phyloP scores from a whole-genome alignment of 1,284 basidiomycete genomes.

The Apiotrichum brassicae region DNA sequence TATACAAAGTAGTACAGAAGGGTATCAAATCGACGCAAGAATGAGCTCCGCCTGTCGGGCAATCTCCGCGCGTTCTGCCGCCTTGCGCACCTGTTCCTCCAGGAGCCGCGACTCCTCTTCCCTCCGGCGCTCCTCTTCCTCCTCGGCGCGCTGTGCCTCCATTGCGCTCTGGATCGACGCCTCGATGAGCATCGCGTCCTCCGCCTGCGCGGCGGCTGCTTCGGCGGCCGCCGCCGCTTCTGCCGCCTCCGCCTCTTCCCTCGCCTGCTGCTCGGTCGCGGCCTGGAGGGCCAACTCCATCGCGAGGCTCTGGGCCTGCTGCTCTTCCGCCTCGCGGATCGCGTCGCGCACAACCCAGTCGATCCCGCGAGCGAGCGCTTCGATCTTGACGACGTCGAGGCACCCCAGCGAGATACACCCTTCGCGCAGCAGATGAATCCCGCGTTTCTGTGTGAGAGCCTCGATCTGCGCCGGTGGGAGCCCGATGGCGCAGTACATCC shows the following conservation, averaged over 20 bases:
- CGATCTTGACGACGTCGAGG: slow-evolving; percentile 42
- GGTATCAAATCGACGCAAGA: slow-evolving; percentile 30
- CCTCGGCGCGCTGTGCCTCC: slow-evolving; percentile 31
- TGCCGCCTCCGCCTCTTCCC: slow-evolving; percentile 35
- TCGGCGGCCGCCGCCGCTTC: slow-evolving; percentile 26
- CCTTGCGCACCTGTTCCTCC: slow-evolving; percentile 34
- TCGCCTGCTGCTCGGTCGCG: slow-evolving; percentile 33
- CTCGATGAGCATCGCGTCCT: slow-evolving; percentile 41
- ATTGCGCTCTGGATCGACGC: slow-evolving; percentile 37
- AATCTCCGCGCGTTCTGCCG: slow-evolving; percentile 36
- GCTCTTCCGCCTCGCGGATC: slow-evolving; percentile 37
- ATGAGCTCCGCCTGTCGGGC: slow-evolving; percentile 40
- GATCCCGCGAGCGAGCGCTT: slow-evolving; percentile 35
- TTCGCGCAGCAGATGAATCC: slow-evolving; percentile 41
- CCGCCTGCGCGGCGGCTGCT: slow-evolving; percentile 28
- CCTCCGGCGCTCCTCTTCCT: slow-evolving; percentile 34
- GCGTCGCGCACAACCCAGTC: slow-evolving; percentile 41
- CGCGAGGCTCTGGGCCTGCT: slow-evolving; percentile 28
- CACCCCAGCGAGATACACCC: slow-evolving; percentile 44
- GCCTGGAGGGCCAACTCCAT: slow-evolving; percentile 38
- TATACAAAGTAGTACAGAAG: background rate
- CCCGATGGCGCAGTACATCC: slow-evolving; percentile 43
- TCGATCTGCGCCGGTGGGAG: slow-evolving; percentile 33
- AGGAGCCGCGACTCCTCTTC: slow-evolving; percentile 31
- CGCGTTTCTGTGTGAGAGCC: slow-evolving; percentile 33